Conservation (phyloP, 768 basidiomycete genomes). For the Russula ochroleuca region DNA sequence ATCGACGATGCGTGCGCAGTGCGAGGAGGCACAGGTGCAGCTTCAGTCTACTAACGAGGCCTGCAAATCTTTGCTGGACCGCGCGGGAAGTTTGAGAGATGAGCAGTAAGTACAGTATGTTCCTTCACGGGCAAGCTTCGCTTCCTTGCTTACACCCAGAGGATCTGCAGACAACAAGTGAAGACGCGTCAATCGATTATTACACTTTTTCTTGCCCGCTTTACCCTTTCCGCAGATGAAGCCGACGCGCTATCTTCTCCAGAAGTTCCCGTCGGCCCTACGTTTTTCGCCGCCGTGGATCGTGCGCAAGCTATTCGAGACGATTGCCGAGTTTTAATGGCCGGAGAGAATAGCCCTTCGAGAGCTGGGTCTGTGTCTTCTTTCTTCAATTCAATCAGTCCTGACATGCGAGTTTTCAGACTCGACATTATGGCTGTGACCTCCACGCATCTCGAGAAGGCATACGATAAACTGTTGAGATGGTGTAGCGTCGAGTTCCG, state of each 20-base stretch:
- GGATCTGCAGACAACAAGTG: conserved; percentile 53
- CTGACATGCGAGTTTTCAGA: conserved; percentile 38
- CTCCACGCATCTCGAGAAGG: conserved; percentile 77
- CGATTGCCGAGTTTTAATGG: conserved; percentile 84
- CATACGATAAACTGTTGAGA: conserved; percentile 82
- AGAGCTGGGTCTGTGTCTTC: conserved; percentile 56
- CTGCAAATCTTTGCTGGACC: conserved; percentile 74
- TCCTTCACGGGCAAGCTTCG: background rate
- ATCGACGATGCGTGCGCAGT: conserved; percentile 71
- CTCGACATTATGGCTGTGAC: conserved; percentile 87
- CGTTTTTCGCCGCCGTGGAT: conserved; percentile 84
- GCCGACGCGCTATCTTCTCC: conserved; percentile 69
- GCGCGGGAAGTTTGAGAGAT: conserved; percentile 68
- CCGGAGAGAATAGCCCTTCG: conserved; percentile 76
- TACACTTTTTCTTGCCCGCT: conserved; percentile 72
- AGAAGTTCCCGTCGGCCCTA: conserved; percentile 66
- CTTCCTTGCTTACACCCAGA: conserved; percentile 8
- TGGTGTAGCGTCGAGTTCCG: conserved; percentile 85
- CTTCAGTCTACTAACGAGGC: conserved; percentile 70
- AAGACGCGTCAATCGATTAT: conserved; percentile 72
- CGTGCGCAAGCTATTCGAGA: conserved; percentile 76
- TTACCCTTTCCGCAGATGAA: conserved; percentile 77
- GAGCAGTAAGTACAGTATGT: conserved; percentile 54
- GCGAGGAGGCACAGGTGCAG: conserved; percentile 78
- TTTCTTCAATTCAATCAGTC: background rate